Evolutionary conservation across 2,329 filamentous ascomycete genomes (phyloP), one percentile per base, ranked within the genome.

Genomic region (Epichloe gansuensis): DNA sequence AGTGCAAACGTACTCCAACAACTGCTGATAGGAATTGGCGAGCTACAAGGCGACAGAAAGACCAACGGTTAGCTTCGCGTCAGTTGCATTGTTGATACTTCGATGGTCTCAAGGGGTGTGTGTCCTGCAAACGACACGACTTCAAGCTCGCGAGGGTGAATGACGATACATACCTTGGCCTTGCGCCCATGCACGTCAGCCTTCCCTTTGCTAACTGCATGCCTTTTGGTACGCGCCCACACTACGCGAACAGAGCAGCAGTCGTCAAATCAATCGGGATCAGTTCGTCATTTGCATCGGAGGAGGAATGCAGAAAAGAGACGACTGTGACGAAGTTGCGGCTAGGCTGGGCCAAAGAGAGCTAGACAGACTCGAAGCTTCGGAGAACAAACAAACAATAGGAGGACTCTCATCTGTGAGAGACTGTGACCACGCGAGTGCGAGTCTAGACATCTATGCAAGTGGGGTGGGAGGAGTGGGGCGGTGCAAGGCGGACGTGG

Each of bases 1-100:
- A 45, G 13, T 4, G 15, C 12, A 6, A 46, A 73, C 86, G 72
- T 82, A 95, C 89, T 94, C 86, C 63, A 98, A 82, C 63, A 98
- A 81, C 73, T 95, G 87, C 75, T 95, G 88, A 74, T 98, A 98
- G 61, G 93, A 97, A 71, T 85, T 88, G 68, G 91, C 89, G 76
- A 98, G 91, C 91, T 96, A 49, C 47, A 48, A 17, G 23, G 9
- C 12, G 12, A 37, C 38, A 17, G 12, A 39, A 5, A 37, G 35
- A 17, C 3, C 31, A 38, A 1, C 44, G 2, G 42, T 34, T 11
- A 34, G 47, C 23, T 39, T 42, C 21, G n/a, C 34, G 28, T 39
- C 39, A 17, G 21, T n/a, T 51, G 15, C 17, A n/a, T 25, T 35
- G 31, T 25, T 35, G 31, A 3, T 43, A 25, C 15, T 34, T 25